A percentile compares a stretch with the other conserved stretches of the same genome.
phyloP scores from a whole-genome alignment of 805 yeast genomes.

The Ogataea angusta region DNA sequence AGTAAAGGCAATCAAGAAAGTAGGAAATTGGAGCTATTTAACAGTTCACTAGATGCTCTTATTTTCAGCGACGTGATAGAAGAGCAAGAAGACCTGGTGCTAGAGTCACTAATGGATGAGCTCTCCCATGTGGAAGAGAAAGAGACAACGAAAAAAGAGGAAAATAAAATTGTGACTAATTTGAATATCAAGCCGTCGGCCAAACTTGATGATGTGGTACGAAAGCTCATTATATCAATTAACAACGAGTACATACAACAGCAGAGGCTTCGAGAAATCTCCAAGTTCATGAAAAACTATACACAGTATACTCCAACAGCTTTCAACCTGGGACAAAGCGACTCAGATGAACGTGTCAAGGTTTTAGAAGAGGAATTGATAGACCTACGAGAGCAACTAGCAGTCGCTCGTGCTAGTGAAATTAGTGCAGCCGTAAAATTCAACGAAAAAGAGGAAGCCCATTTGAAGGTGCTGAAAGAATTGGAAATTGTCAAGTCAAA shows the following conservation, averaged over 20 bases:
- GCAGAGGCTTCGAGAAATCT: slow-evolving; percentile 51
- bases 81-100: slow-evolving; percentile 30
- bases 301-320: slow-evolving; percentile 21
- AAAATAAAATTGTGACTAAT: slow-evolving; percentile 50
- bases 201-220: slow-evolving; percentile 53
- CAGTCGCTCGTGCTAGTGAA: slow-evolving; percentile 20
- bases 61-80: slow-evolving; percentile 36
- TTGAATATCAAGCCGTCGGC: slow-evolving; percentile 57
- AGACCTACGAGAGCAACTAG: slow-evolving; percentile 20
- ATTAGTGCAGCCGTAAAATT: slow-evolving; percentile 7
- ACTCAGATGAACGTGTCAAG: slow-evolving; percentile 20
- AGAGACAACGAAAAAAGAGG: slow-evolving; percentile 32
- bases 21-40: slow-evolving; percentile 31
- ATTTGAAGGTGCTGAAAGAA: slow-evolving; percentile 1
- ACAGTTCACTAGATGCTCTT: slow-evolving; percentile 34
- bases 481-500: slow-evolving; percentile 2
- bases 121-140: slow-evolving; percentile 25
- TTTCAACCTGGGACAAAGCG: slow-evolving; percentile 1
- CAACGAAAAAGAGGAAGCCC: slow-evolving; percentile 11
- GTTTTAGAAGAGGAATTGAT: slow-evolving; percentile 21
- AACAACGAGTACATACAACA: slow-evolving; percentile 59
- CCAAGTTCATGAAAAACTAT: slow-evolving; percentile 52
- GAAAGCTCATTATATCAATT: slow-evolving; percentile 51
- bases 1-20: slow-evolving; percentile 27
- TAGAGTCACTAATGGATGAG: slow-evolving; percentile 24